Evolutionary conservation across 176 grass and related monocot species (phyloP).

Genomic region (Olyra latifolia): DNA sequence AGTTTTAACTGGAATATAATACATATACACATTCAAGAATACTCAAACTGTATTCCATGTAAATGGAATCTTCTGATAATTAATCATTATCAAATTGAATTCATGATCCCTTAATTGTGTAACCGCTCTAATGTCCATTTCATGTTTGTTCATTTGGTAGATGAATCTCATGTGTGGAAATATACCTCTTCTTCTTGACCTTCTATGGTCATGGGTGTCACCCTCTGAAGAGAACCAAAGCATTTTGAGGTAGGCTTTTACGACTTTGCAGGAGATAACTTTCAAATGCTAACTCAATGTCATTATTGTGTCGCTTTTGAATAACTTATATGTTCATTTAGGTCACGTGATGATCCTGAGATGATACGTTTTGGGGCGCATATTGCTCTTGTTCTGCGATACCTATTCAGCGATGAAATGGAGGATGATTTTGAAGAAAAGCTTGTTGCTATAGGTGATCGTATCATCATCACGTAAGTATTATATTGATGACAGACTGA

Average conservation of each 20-base stretch:
- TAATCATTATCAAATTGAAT: not conserved
- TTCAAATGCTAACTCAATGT: constrained; percentile 6
- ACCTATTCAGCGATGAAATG: constrained; percentile 74
- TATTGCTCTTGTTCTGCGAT: constrained; percentile 87
- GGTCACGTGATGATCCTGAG: constrained; percentile 74
- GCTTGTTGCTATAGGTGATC: constrained; percentile 78
- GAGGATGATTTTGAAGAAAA: constrained; percentile 81
- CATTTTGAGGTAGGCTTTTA: constrained; percentile 47
- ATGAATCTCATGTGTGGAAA: constrained; percentile 92
- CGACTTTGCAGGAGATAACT: constrained; percentile 10
- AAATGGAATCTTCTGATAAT: not conserved
- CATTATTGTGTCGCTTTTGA: constrained; percentile 9
- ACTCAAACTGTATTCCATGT: not conserved
- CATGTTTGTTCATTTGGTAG: constrained; percentile 43
- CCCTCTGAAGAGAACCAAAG: constrained; percentile 68
- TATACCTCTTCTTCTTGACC: constrained; percentile 77
- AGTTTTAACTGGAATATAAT: constrained; percentile 10
- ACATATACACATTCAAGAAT: not conserved
- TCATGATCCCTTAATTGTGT: constrained; percentile 2
- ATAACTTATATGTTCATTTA: constrained; percentile 37
- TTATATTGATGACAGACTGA: not conserved
- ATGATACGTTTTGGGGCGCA: constrained; percentile 90
- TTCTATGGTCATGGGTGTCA: constrained; percentile 93
- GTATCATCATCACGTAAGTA: constrained; percentile 83
- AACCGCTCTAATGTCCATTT: not conserved